Percentiles rank a stretch among this genome's conserved stretches.
Conservation (phyloP, 768 basidiomycete genomes). For the Cyclocybe cylindracea region DNA sequence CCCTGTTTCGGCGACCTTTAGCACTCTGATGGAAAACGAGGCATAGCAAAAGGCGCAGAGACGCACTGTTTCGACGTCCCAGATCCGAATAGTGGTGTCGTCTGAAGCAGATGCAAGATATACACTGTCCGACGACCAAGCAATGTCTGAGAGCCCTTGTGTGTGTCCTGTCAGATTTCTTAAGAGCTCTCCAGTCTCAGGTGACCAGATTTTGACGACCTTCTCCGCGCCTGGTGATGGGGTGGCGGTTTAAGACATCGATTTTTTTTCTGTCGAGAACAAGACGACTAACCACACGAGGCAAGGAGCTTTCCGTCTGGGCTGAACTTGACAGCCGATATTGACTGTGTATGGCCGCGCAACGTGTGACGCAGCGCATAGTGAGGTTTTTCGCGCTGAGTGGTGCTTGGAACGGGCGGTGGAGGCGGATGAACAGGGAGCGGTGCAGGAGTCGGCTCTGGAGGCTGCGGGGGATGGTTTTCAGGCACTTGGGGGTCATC, state of each 20-base stretch:
- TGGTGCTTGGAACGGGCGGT: constrained; percentile 29
- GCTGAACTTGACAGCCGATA: constrained; percentile 91
- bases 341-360: constrained; percentile 76
- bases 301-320: constrained; percentile 84
- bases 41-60: constrained; percentile 5
- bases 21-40: not conserved
- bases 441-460: constrained; percentile 29
- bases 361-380: constrained; percentile 71
- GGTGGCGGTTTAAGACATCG: constrained; percentile 14
- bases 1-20: constrained; percentile 46
- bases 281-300: constrained; percentile 71
- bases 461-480: constrained; percentile 36
- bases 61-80: constrained; percentile 81
- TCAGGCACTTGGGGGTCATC: constrained; percentile 81
- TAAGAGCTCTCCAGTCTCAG: constrained; percentile 75
- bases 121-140: constrained; percentile 84
- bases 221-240: constrained; percentile 66
- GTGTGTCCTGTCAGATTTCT: constrained; percentile 76
- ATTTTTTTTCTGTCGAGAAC: constrained; percentile 6
- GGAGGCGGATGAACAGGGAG: constrained; percentile 31
- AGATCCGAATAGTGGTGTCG: constrained; percentile 86
- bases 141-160: constrained; percentile 84
- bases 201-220: constrained; percentile 80
- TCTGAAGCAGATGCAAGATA: constrained; percentile 92
- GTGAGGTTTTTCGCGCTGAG: constrained; percentile 55